Conservation (phyloP, 1,139 yeast genomes). For the Suhomyces panamericanus region DNA sequence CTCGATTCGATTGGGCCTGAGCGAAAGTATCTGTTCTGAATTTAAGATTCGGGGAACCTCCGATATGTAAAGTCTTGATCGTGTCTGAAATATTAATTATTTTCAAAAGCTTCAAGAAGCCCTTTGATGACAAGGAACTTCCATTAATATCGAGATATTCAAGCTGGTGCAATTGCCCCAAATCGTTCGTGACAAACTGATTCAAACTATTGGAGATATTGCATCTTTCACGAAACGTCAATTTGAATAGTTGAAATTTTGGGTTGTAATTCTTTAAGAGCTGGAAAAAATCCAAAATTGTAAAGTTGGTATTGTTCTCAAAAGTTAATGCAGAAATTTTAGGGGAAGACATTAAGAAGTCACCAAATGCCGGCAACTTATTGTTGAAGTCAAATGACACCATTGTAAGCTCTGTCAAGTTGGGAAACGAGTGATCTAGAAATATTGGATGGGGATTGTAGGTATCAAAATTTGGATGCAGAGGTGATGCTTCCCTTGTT, state of each 20-base stretch:
- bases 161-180: conserved; percentile 28
- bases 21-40: conserved; percentile 31
- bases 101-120: conserved; percentile 31
- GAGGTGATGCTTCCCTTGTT: conserved; percentile 11
- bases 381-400: conserved; percentile 35
- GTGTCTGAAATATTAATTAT: conserved; percentile 20
- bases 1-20: conserved; percentile 11
- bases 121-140: conserved; percentile 33
- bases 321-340: conserved; percentile 26
- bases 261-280: conserved; percentile 35
- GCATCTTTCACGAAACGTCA: conserved; percentile 34
- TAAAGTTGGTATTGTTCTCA: conserved; percentile 37
- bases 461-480: conserved; percentile 20
- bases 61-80: conserved; percentile 28
- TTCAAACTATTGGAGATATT: conserved; percentile 24
- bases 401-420: conserved; percentile 28
- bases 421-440: conserved; percentile 23
- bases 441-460: conserved; percentile 31
- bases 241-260: conserved; percentile 24
- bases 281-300: conserved; percentile 31
- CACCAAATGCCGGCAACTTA: conserved; percentile 31
- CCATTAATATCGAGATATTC: conserved; percentile 37
- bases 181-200: conserved; percentile 27
- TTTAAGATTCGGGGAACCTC: conserved; percentile 33
- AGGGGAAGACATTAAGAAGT: conserved; percentile 24